Evolutionary conservation across 768 basidiomycete genomes (phyloP).

Genomic region (Kondoa malvinella): DNA sequence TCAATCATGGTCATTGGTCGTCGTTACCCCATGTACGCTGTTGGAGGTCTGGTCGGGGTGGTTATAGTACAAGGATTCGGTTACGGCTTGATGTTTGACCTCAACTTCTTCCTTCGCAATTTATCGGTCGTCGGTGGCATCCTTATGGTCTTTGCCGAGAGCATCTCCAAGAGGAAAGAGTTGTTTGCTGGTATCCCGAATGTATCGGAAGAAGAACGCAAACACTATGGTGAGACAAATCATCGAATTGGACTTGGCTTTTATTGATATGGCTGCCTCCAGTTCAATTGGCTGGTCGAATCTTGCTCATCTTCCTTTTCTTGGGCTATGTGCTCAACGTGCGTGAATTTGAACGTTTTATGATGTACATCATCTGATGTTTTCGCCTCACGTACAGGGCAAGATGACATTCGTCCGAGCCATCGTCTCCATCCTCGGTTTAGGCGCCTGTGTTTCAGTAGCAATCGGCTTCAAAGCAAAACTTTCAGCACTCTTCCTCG

Average conservation of each 20-base stretch:
- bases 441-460: slow-evolving; percentile 86
- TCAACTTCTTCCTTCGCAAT: slow-evolving; percentile 99
- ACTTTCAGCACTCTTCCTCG: slow-evolving; percentile 92
- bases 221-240: no score
- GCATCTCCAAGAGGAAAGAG: slow-evolving; percentile 62
- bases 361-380: background rate
- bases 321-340: slow-evolving; percentile 80
- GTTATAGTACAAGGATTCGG: slow-evolving; percentile 93
- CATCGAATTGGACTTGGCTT: no score
- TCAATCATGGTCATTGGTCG: slow-evolving; percentile 75
- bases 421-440: slow-evolving; percentile 71
- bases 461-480: slow-evolving; percentile 98
- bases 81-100: slow-evolving; percentile 97
- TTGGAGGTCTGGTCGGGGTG: slow-evolving; percentile 72
- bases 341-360: background rate
- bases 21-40: slow-evolving; percentile 70
- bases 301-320: slow-evolving; percentile 97
- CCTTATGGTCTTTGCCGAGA: slow-evolving; percentile 97
- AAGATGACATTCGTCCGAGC: slow-evolving; percentile 72
- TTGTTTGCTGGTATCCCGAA: slow-evolving; percentile 73
- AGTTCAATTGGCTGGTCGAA: slow-evolving; percentile 80
- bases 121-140: slow-evolving; percentile 92
- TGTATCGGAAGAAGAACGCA: slow-evolving; percentile 77
- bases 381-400: slow-evolving; percentile 34
- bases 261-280: no score